These are phyloP conservation scores for Hypoxylon sp. DNA, from an alignment of 2,329 filamentous ascomycete genomes.

Conservation along the genomic window DNA sequence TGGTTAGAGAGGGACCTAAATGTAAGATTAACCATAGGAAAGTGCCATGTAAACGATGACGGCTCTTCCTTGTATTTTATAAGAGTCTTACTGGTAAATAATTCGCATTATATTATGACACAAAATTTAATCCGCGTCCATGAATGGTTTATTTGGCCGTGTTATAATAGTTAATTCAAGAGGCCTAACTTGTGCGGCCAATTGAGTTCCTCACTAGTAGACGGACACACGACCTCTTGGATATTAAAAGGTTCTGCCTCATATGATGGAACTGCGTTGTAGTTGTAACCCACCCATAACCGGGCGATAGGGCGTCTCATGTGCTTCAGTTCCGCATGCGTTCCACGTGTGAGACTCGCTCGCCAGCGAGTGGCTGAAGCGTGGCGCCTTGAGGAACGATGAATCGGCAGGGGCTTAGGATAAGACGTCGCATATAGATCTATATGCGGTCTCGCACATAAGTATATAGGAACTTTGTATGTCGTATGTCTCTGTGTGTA, in stretches of 20 bases:
- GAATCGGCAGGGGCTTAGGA: constrained; percentile 10
- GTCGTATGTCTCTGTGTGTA: background rate
- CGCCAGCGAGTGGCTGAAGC: constrained; percentile 12
- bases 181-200: background rate
- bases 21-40: too few relatives aligned
- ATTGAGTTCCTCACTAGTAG: background rate
- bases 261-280: background rate
- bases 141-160: too few relatives aligned
- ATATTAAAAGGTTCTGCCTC: background rate
- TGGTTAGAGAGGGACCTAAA: too few relatives aligned
- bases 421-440: constrained; percentile 10
- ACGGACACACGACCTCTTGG: background rate
- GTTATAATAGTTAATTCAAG: too few relatives aligned
- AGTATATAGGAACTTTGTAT: background rate
- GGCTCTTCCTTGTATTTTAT: too few relatives aligned
- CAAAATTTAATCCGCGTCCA: too few relatives aligned
- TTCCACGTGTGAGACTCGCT: constrained; percentile 33
- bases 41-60: too few relatives aligned
- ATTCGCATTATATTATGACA: too few relatives aligned
- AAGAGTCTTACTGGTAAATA: too few relatives aligned
- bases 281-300: constrained; percentile 18
- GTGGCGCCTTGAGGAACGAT: constrained; percentile 24
- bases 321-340: constrained; percentile 19
- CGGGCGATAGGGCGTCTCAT: constrained; percentile 4
- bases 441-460: background rate